These are phyloP conservation scores for Pachysolen tannophilus DNA, from an alignment of 805 yeast species.

Conservation along the genomic window DNA sequence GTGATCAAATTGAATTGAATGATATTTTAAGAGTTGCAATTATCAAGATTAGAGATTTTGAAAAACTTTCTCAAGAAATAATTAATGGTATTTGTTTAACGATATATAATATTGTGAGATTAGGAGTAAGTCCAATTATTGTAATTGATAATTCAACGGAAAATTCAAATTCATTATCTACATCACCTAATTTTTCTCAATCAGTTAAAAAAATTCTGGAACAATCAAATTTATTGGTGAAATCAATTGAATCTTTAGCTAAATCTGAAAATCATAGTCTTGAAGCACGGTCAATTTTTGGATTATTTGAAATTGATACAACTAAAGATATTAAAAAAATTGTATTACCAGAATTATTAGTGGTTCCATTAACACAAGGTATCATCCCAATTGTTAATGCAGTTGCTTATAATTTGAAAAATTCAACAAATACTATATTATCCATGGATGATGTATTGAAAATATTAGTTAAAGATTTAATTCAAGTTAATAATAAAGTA, in stretches of 20 bases:
- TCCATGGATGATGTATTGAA: conserved; percentile 32
- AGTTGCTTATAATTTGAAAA: conserved; percentile 30
- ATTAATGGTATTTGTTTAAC: conserved; percentile 48
- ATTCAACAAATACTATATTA: conserved; percentile 22
- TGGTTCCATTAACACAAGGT: conserved; percentile 35
- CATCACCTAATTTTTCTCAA: conserved; percentile 7
- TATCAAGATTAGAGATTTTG: conserved; percentile 38
- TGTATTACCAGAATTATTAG: conserved; percentile 27
- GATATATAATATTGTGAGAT: conserved; percentile 40
- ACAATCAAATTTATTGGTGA: conserved; percentile 15
- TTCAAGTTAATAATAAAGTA: conserved; percentile 15
- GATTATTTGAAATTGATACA: conserved; percentile 26
- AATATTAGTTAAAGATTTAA: conserved; percentile 28
- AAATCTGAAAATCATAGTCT: conserved; percentile 11
- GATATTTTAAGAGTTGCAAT: conserved; percentile 46
- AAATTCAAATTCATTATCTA: not conserved
- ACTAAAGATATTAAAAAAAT: conserved; percentile 13
- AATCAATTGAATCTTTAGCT: conserved; percentile 10
- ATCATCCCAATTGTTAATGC: conserved; percentile 61
- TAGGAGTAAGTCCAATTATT: conserved; percentile 73
- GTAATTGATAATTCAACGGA: conserved; percentile 39
- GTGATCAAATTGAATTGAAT: conserved; percentile 20
- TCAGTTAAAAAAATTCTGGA: conserved; percentile 14
- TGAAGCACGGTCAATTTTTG: conserved; percentile 23
- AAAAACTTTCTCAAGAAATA: conserved; percentile 21